Base-by-base conservation (phyloP, 495 filamentous ascomycete species). In the Trichocladium uniseriatum region DNA sequence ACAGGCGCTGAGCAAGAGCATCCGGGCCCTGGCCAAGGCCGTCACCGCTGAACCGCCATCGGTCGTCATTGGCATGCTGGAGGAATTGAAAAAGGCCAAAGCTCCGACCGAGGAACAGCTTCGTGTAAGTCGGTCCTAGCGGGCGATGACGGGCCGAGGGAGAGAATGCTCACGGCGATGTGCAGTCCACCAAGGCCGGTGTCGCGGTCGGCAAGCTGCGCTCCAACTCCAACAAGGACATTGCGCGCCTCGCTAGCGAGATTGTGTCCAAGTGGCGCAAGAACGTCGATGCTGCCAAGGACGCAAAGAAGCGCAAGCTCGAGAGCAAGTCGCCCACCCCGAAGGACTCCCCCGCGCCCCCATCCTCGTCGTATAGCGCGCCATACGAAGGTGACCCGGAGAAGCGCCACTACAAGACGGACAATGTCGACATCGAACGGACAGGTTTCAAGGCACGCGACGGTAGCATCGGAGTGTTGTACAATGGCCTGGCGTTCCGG, bases 211-310 rank as follows among this genome's bases (percentile, higher is more conserved):
- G 91, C 65, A 87, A 84, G 59, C 76, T 89, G 48, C 83, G 89
- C 59, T 71, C 75, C 27, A 80, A 90, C 71, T 69, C 79, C 43
- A 78, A 90, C 56, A 81, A 82, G 47, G 80, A 85, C n/a, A 81
- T 96, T 37, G 81, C 81, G 6, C 74, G 75, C 6, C 70, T 86
- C 37, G 83, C 90, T 2, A 72, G 71, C 48, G 86, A 92, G 53
- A 87, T 97, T 43, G 87, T 98, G 16, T 73, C 73, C 35, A 90
- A 87, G 58, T 98, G 92, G 92, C 82, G 83, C 54, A 81, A 79
- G 45, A 82, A 87, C 29, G 83, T 98, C 38, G 79, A 85, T 36
- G 65, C 67, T 35, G 81, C 83, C 60, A 79, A 83, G 52, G 82
- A 83, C 46, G 67, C 70, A 7, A 76, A 73, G 47, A 77, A 71